These are phyloP conservation scores for Starmerella apis DNA, from an alignment of 805 yeast genomes.

Conservation along the genomic window DNA sequence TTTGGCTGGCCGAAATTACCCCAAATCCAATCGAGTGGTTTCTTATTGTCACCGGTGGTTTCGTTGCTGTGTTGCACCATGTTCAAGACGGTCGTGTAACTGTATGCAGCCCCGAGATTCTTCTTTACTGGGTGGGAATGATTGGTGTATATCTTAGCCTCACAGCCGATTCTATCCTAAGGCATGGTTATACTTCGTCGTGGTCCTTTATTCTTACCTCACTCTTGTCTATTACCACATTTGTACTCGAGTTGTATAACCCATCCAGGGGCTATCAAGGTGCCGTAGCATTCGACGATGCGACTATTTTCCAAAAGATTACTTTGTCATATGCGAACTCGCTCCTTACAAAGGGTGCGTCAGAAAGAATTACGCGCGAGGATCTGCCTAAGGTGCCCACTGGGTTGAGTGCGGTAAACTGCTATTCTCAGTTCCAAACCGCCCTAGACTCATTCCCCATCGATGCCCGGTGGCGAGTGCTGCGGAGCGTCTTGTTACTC, in stretches of 20 bases:
- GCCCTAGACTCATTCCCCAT: constrained; percentile 6
- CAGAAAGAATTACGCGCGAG: constrained; percentile 12
- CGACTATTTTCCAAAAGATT: constrained; percentile 22
- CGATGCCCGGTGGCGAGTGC: constrained; percentile 15
- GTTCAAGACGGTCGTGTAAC: constrained; percentile 27
- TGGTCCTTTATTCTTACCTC: constrained; percentile 6
- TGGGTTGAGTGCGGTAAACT: constrained; percentile 20
- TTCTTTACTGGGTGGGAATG: constrained; percentile 24
- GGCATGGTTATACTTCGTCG: not conserved
- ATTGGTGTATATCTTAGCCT: constrained; percentile 13
- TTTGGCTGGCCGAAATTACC: not conserved
- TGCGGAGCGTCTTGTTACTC: constrained; percentile 13
- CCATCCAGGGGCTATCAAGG: not conserved
- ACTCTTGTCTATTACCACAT: not conserved
- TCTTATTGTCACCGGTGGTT: constrained; percentile 8
- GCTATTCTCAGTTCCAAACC: constrained; percentile 13
- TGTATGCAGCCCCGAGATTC: constrained; percentile 22
- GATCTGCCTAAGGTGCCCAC: constrained; percentile 24
- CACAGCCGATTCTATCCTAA: constrained; percentile 20
- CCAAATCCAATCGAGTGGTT: constrained; percentile 18
- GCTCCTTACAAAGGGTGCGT: constrained; percentile 17
- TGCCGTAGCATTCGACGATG: constrained; percentile 16
- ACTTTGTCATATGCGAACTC: constrained; percentile 19
- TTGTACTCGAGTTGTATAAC: constrained; percentile 16
- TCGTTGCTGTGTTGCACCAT: constrained; percentile 15